Percentiles rank a stretch among this genome's conserved stretches.
These are phyloP conservation scores for Linanthus parryae DNA, from an alignment of 148 eudicot genomes.

Conservation along the genomic window DNA sequence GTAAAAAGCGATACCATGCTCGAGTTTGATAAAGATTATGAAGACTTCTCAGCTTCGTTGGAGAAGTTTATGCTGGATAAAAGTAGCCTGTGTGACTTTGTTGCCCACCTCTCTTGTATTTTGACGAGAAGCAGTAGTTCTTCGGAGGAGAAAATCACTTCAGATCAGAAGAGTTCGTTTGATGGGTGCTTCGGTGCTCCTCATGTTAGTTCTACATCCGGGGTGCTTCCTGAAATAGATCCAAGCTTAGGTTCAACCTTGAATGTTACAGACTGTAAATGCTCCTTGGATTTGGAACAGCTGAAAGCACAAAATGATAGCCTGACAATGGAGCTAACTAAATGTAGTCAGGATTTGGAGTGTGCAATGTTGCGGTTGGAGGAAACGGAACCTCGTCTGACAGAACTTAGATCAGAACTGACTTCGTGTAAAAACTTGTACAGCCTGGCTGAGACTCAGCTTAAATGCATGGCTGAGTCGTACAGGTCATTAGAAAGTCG, in stretches of 20 bases:
- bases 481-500: slow-evolving; percentile 13
- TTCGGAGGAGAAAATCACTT: not conserved
- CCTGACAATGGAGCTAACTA: slow-evolving; percentile 4
- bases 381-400: slow-evolving; percentile 3
- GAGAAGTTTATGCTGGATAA: slow-evolving; percentile 7
- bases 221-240: not conserved
- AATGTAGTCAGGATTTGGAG: slow-evolving; percentile 9
- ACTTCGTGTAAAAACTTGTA: slow-evolving; percentile 3
- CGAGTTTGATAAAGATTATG: slow-evolving; percentile 5
- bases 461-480: slow-evolving; percentile 17
- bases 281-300: slow-evolving; percentile 4
- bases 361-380: slow-evolving; percentile 5
- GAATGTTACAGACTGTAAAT: slow-evolving; percentile 7
- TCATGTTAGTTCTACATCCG: not conserved
- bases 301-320: slow-evolving; percentile 6
- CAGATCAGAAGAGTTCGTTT: not conserved
- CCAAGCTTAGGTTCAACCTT: not conserved
- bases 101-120: slow-evolving; percentile 6
- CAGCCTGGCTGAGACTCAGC: slow-evolving; percentile 12
- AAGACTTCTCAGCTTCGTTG: slow-evolving; percentile 10
- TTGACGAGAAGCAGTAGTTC: not conserved
- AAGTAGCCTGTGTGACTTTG: slow-evolving; percentile 3
- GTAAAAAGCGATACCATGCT: not conserved
- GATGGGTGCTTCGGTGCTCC: not conserved
- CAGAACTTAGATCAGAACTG: slow-evolving; percentile 11